Conservation (phyloP, 768 basidiomycete genomes). For the Rhizopogon sp. region DNA sequence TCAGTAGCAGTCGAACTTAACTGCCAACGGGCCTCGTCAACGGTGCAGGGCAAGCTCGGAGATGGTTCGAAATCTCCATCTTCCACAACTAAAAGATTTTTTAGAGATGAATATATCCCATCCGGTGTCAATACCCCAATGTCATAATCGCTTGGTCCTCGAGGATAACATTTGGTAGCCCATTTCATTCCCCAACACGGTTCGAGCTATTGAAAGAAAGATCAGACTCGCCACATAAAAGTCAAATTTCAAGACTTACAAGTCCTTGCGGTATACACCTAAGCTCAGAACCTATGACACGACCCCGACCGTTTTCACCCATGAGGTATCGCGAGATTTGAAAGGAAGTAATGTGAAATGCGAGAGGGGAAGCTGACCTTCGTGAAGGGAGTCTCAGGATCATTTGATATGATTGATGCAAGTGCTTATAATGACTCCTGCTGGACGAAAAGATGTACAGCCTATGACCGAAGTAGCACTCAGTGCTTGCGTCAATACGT, state of each 20-base stretch:
- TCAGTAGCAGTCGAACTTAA: background rate
- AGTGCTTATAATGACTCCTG: conserved; percentile 21
- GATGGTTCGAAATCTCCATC: background rate
- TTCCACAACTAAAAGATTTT: background rate
- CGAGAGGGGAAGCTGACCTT: conserved; percentile 7
- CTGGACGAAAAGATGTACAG: conserved; percentile 18
- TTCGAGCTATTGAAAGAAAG: conserved; percentile 12
- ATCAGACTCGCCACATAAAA: background rate
- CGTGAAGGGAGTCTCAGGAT: conserved; percentile 12
- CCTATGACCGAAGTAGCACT: conserved; percentile 5
- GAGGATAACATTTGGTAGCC: conserved; percentile 16
- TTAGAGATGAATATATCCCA: background rate
- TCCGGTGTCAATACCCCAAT: background rate
- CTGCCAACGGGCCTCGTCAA: background rate
- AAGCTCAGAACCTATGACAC: conserved; percentile 26
- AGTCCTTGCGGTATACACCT: conserved; percentile 23
- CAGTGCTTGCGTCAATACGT: conserved; percentile 9
- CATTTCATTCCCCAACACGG: conserved; percentile 29
- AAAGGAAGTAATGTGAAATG: conserved; percentile 9
- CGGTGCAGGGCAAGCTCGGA: background rate
- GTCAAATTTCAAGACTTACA: conserved; percentile 12
- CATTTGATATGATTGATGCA: conserved; percentile 3
- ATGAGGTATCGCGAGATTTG: conserved; percentile 13
- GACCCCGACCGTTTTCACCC: conserved; percentile 12
- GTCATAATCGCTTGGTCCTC: conserved; percentile 16